Base-by-base conservation (phyloP, 2,329 filamentous ascomycete genomes). In the Lasiodiplodia citricola region DNA sequence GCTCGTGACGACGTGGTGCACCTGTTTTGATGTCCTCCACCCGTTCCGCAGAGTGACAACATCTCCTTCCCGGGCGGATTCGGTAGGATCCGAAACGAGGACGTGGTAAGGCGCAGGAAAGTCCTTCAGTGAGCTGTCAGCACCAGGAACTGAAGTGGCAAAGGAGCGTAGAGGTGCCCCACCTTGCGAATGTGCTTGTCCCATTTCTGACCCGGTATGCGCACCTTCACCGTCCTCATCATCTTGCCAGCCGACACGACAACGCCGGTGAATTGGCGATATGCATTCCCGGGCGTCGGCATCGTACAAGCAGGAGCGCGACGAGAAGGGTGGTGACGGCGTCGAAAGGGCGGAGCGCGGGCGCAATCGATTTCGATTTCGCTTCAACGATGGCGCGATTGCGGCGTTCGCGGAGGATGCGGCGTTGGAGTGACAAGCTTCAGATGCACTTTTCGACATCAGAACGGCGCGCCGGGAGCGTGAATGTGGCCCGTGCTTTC, bases 181-280 rank as follows among this genome's bases (percentile, higher is more conserved):
- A 92, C 92, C 85, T 95, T 95, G 77, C 89, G 86, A 67, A 95
- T 87, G 71, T 86, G 84, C 69, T 85, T 86, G 77, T 94, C 92
- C 90, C 91, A 95, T 77, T 88, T 86, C 76, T 90, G 87, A 16
- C 86, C 87, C 64, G 91, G 90, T 16, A 94, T 85, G 72, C 89
- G 87, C 71, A 94, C 92, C 80, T 92, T 94, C 68, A 94, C 91
- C 2, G 92, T 94, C 80, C 90, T 92, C 69, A 88, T 82, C 90
- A 94, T 94, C 69, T 90, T 85, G 23, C 92, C 92, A 7, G 92
- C 89, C 52, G 91, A 93, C 62, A 94, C 87, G 28, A 95, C 92
- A 51, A 95, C 88, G 71, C 91, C 91, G 2, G 76, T 74, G 70
- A 78, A 77, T 23, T 75, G 71, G 58, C 73, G 75, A 31, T 74